A percentile compares a stretch with the other conserved stretches of the same genome.
Conservation (phyloP, 441 rosid species). For the Flueggea neowawraea region DNA sequence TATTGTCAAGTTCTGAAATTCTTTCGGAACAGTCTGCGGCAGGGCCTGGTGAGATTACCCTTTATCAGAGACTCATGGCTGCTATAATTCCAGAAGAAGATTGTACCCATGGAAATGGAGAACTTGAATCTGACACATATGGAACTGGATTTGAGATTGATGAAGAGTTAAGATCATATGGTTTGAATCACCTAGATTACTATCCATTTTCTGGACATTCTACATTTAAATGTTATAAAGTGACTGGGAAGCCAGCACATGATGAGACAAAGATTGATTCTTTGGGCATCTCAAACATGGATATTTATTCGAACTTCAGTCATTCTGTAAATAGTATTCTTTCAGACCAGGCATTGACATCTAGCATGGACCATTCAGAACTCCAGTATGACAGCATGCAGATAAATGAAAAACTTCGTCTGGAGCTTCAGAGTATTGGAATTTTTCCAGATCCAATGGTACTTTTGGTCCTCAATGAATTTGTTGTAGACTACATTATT, state of each 20-base stretch:
- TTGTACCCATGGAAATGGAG: slow-evolving; percentile 40
- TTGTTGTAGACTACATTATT: background rate
- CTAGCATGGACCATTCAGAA: slow-evolving; percentile 42
- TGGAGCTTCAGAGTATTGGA: slow-evolving; percentile 88
- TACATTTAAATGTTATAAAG: slow-evolving; percentile 49
- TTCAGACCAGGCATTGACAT: slow-evolving; percentile 37
- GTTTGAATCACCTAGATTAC: slow-evolving; percentile 44
- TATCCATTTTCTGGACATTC: slow-evolving; percentile 28
- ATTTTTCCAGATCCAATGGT: slow-evolving; percentile 76
- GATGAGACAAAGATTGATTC: slow-evolving; percentile 52
- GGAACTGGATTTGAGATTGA: slow-evolving; percentile 55
- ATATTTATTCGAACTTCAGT: slow-evolving; percentile 33
- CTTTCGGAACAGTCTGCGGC: slow-evolving; percentile 28
- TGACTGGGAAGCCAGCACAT: slow-evolving; percentile 39
- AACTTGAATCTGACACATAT: slow-evolving; percentile 42
- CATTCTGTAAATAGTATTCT: slow-evolving; percentile 43
- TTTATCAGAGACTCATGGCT: slow-evolving; percentile 79
- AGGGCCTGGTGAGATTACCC: slow-evolving; percentile 43
- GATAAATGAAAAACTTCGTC: slow-evolving; percentile 62
- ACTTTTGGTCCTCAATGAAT: slow-evolving; percentile 14
- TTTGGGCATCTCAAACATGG: slow-evolving; percentile 29
- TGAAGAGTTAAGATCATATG: slow-evolving; percentile 55
- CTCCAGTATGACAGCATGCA: slow-evolving; percentile 55
- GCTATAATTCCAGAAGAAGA: slow-evolving; percentile 89
- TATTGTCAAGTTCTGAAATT: slow-evolving; percentile 28